phyloP scores from a whole-genome alignment of 257 asterid genomes.

The Penstemon eatonii region DNA sequence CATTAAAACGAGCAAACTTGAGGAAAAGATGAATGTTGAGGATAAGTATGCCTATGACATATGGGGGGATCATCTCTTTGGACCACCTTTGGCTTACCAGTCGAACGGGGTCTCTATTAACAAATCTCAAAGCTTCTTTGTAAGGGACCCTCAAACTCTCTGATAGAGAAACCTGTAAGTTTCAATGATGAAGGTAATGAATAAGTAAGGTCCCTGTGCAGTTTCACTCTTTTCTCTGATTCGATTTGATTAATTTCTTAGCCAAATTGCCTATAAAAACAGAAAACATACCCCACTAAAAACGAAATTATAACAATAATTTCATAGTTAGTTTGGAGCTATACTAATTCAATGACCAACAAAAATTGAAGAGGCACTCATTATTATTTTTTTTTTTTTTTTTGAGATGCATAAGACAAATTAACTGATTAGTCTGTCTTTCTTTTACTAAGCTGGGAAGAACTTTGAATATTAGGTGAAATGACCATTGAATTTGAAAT shows the following conservation, averaged over 20 bases:
- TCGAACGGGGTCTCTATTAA: conserved; percentile 37
- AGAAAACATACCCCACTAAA: not conserved
- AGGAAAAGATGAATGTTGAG: conserved; percentile 34
- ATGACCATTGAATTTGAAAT: no score
- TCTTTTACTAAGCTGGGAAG: not conserved
- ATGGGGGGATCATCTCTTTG: conserved; percentile 90
- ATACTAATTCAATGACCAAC: not conserved
- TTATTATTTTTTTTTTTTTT: no score
- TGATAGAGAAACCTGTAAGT: conserved; percentile 46
- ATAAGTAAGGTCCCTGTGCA: conserved; percentile 26
- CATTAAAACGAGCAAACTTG: conserved; percentile 33
- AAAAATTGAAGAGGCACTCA: not conserved
- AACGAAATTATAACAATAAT: not conserved
- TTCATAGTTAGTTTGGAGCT: not conserved
- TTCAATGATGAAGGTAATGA: conserved; percentile 41
- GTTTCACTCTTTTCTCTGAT: not conserved
- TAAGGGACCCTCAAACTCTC: conserved; percentile 63
- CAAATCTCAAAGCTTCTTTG: conserved; percentile 75
- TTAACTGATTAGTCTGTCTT: no score
- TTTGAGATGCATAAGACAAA: not conserved
- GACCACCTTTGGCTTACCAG: conserved; percentile 37
- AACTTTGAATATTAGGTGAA: not conserved
- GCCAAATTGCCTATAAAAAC: not conserved
- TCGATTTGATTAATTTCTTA: not conserved
- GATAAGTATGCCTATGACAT: conserved; percentile 71